phyloP scores from a whole-genome alignment of 192 early-diverging fungal species.

The Coemansia brasiliensis region DNA sequence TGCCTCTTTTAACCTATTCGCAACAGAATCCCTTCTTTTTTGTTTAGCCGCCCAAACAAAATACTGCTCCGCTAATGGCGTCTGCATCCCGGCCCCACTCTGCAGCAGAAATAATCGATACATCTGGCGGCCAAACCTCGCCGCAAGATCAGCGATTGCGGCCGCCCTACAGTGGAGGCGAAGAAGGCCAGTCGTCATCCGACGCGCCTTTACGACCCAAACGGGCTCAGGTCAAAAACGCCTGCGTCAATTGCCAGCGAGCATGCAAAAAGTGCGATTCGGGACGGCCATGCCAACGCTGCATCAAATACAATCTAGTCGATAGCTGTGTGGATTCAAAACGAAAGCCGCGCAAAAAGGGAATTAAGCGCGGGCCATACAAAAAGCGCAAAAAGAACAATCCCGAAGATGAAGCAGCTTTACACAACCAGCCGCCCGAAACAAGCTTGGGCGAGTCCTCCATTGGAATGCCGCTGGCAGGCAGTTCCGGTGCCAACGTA shows the following conservation, averaged over 20 bases:
- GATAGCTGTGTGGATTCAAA: slow-evolving; percentile 75
- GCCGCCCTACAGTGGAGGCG: slow-evolving; percentile 3
- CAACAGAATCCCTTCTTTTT: too few relatives aligned
- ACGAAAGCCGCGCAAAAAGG: slow-evolving; percentile 82
- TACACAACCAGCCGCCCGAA: too few relatives aligned
- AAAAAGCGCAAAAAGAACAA: slow-evolving; percentile 52
- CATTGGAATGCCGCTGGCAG: too few relatives aligned
- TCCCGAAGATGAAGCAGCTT: not conserved
- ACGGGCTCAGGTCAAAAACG: slow-evolving; percentile 87
- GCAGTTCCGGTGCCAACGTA: too few relatives aligned
- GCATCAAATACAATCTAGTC: slow-evolving; percentile 73
- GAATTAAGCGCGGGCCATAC: slow-evolving; percentile 83
- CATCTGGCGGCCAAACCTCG: not conserved
- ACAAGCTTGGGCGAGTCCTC: too few relatives aligned
- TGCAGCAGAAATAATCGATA: not conserved
- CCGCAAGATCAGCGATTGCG: not conserved
- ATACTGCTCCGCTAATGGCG: not conserved
- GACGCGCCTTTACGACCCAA: slow-evolving; percentile 38
- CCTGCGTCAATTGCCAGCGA: slow-evolving; percentile 86
- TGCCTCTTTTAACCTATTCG: too few relatives aligned
- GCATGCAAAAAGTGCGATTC: slow-evolving; percentile 93
- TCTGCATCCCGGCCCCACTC: not conserved
- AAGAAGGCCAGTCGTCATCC: slow-evolving; percentile 11
- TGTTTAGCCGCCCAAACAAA: too few relatives aligned
- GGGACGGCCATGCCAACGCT: slow-evolving; percentile 82